phyloP scores from a whole-genome alignment of 78 protist genomes.

The Salpingoeca rosetta region DNA sequence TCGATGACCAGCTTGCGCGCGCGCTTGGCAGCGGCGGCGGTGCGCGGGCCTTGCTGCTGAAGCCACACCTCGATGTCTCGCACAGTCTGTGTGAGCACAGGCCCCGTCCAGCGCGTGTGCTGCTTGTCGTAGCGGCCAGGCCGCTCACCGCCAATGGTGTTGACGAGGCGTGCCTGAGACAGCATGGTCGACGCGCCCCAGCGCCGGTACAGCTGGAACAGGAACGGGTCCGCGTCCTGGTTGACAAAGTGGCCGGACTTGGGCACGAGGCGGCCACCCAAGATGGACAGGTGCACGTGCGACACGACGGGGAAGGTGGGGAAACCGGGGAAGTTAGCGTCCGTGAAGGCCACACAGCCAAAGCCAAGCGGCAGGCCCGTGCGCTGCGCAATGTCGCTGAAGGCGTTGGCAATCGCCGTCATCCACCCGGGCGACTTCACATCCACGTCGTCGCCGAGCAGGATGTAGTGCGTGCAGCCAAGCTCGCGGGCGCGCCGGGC shows the following conservation, averaged over 20 bases:
- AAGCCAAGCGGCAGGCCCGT: constrained; percentile 3
- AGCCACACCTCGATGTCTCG: not conserved
- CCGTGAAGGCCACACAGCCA: constrained; percentile 10
- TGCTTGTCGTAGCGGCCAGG: not conserved
- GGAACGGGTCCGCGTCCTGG: constrained; percentile 17
- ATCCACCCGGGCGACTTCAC: not conserved
- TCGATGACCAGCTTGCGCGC: not conserved
- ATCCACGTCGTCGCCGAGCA: not conserved
- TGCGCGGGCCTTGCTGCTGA: not conserved
- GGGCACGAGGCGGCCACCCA: not conserved
- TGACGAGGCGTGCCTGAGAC: not conserved
- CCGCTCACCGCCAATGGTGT: not conserved
- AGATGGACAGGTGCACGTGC: not conserved
- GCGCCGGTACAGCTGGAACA: constrained; percentile 2
- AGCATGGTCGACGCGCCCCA: not conserved
- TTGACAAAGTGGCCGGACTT: not conserved
- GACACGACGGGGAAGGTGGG: constrained; percentile 11
- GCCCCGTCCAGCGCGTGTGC: not conserved
- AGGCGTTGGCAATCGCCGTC: not conserved
- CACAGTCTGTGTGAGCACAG: not conserved
- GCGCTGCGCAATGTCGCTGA: not conserved
- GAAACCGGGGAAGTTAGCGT: not conserved
- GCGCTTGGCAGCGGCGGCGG: not conserved
- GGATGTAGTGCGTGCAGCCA: not conserved
- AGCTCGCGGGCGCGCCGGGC: not conserved